Conservation (phyloP, 2,329 filamentous ascomycete genomes). For the Boeremia exigua region DNA sequence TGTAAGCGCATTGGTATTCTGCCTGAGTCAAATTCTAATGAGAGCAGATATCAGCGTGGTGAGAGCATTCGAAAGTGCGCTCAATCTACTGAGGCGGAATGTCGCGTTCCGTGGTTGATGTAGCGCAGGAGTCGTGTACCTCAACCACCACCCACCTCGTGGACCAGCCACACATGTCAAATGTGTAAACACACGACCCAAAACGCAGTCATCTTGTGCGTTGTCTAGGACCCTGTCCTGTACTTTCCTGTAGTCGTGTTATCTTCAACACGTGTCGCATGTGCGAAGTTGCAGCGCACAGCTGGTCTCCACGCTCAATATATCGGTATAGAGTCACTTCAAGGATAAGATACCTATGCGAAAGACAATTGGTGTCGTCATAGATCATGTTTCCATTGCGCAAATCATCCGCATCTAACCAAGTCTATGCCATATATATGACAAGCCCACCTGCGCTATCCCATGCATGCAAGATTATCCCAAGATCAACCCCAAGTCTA, state of each 20-base stretch:
- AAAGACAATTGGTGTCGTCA: neutral
- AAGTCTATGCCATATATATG: slow-evolving; percentile 33
- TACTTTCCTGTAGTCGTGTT: neutral
- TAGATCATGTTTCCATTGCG: slow-evolving; percentile 4
- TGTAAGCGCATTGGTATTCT: slow-evolving; percentile 62
- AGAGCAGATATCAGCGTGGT: slow-evolving; percentile 54
- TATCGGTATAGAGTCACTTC: neutral
- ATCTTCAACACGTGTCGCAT: neutral
- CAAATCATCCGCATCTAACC: slow-evolving; percentile 11
- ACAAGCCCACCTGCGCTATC: slow-evolving; percentile 17
- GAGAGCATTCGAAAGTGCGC: slow-evolving; percentile 57
- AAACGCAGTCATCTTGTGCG: neutral
- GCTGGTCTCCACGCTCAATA: neutral
- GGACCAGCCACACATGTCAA: neutral
- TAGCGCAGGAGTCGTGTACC: slow-evolving; percentile 34
- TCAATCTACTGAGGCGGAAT: slow-evolving; percentile 49
- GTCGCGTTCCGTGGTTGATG: slow-evolving; percentile 33
- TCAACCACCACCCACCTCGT: slow-evolving; percentile 14
- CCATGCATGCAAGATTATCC: slow-evolving; percentile 14
- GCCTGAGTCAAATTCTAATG: neutral
- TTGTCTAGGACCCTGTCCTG: neutral
- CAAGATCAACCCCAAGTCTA: slow-evolving; percentile 13
- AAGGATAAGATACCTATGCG: neutral
- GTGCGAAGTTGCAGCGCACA: neutral
- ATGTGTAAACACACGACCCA: neutral